Evolutionary conservation across 139 green algal genomes (phyloP), one percentile per base, ranked within the genome.

Genomic region (Tetradesmus obliquus): DNA sequence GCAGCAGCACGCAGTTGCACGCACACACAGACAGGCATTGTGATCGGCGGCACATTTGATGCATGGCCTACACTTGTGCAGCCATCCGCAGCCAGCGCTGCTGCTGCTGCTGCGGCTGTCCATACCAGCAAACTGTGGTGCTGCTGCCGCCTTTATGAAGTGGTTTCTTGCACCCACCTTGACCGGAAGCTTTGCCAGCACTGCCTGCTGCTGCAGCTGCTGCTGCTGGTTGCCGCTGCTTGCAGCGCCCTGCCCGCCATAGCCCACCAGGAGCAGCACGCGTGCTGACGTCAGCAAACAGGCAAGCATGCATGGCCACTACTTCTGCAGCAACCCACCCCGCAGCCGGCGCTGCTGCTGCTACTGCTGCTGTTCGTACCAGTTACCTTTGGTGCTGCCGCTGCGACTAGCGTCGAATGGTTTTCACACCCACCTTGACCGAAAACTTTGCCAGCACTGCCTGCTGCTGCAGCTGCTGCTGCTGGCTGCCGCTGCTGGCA

Each of bases 391-490:
- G 32, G 0, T 45, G 32, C 32, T 45, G 32, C 32, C 32, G 32
- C 32, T 45, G 32, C 32, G 32, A 45, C 32, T 45, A 45, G 32
- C 32, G 32, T 45, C 32, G 32, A 45, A 45, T 24, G 19, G 32
- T n/a, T n/a, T 82, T 12, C 19, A 82, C 13, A 85, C 80, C 20
- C 1, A 85, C 80, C 80, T 57, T 85, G 13, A 72, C 15, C 15
- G 3, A 45, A 15, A 55, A 71, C 82, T 87, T 71, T 17, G 60
- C 82, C 82, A 87, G 24, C 82, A 72, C 12, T 13, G 10, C 12
- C 62, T 72, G 54, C 82, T 88, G 83, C 83, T 88, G 83, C 83
- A 19, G 83, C 24, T 72, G 62, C 62, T 72, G 62, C 62, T 12
- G 10, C 62, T 72, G 62, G 62, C 62, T 45, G 32, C 32, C 32